Conservation (phyloP, 257 asterid genomes). For the Misopates orontium region DNA sequence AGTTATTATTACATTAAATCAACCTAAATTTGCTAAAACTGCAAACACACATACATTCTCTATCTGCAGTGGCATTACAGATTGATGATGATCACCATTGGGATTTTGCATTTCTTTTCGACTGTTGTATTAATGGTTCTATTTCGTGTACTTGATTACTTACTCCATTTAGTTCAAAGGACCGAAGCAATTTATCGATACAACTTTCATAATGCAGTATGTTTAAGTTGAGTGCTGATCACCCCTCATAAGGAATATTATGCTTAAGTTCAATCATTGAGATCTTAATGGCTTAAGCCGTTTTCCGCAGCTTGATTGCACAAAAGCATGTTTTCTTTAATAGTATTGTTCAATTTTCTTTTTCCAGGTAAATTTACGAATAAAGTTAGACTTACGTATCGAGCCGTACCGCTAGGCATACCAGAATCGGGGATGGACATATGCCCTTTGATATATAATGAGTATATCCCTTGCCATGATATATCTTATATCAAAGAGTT, state of each 20-base stretch:
- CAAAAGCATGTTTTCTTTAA: conserved; percentile 17
- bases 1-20: not conserved
- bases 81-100: not conserved
- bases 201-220: not conserved
- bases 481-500: conserved; percentile 65
- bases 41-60: no score
- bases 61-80: not conserved
- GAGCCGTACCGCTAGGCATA: conserved; percentile 50
- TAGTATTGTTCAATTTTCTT: conserved; percentile 3
- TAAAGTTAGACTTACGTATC: conserved; percentile 61
- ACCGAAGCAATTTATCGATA: not conserved
- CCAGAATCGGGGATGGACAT: conserved; percentile 70
- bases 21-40: not conserved
- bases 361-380: conserved; percentile 61
- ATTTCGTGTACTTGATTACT: not conserved
- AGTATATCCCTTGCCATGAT: conserved; percentile 89
- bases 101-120: not conserved
- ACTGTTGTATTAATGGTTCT: not conserved
- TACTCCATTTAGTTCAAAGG: not conserved
- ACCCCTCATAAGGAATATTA: not conserved
- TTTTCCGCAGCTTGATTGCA: not conserved
- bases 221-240: not conserved
- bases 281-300: not conserved
- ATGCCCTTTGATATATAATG: conserved; percentile 76
- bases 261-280: not conserved